Conservation (phyloP, 192 early-diverging fungal species). For the Coemansia asiatica region DNA sequence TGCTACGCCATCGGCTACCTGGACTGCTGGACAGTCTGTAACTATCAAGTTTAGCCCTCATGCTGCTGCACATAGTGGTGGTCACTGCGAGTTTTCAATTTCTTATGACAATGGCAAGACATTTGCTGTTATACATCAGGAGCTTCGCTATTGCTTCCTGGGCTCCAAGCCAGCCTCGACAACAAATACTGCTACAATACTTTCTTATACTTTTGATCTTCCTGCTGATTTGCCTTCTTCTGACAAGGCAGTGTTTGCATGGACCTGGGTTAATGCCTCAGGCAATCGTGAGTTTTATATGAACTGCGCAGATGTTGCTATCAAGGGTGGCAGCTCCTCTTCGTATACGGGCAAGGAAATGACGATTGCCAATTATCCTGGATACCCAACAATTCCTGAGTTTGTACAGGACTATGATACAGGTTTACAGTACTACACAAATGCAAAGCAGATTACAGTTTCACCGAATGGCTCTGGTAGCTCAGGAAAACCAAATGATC, state of each 20-base stretch:
- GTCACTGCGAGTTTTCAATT: conserved; percentile 58
- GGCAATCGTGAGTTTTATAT: conserved; percentile 70
- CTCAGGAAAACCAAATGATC: neutral
- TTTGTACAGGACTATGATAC: conserved; percentile 4
- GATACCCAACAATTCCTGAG: conserved; percentile 37
- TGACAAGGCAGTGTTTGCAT: conserved; percentile 46
- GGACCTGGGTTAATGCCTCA: conserved; percentile 69
- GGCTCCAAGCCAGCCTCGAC: no score
- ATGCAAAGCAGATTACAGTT: neutral
- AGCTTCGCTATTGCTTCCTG: conserved; percentile 33
- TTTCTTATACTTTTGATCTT: conserved; percentile 22
- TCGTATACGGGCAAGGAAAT: conserved; percentile 23
- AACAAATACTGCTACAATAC: conserved; percentile 4
- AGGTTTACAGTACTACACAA: neutral
- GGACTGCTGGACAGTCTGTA: conserved; percentile 39
- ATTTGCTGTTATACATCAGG: no score
- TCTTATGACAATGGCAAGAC: conserved; percentile 53
- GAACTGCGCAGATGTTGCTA: conserved; percentile 63
- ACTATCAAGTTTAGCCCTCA: conserved; percentile 31
- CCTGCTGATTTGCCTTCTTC: conserved; percentile 34
- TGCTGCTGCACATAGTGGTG: conserved; percentile 46
- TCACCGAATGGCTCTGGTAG: neutral
- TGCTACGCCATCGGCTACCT: conserved; percentile 30
- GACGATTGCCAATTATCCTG: conserved; percentile 50
- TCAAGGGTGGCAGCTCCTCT: conserved; percentile 23